Percentiles rank a stretch among this genome's conserved stretches.
phyloP scores from a whole-genome alignment of 352 stramenopile genomes.

The Phytophthora europaea region DNA sequence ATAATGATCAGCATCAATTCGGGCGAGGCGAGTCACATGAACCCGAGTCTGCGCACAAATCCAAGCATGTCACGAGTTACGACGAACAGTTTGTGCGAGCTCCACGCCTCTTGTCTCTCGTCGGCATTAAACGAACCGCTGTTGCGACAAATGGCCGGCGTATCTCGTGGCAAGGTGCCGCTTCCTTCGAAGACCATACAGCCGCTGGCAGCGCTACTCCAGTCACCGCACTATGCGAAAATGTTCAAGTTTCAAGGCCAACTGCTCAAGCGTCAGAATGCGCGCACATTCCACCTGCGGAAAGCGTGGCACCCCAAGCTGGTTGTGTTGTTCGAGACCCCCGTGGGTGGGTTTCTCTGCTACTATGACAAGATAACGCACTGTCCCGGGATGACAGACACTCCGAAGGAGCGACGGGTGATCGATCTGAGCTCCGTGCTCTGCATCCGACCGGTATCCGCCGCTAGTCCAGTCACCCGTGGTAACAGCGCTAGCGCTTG shows the following conservation, averaged over 20 bases:
- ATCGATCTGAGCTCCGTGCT: conserved; percentile 78
- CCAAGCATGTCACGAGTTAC: conserved; percentile 18
- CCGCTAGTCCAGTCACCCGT: conserved; percentile 7
- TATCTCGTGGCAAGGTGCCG: conserved; percentile 40
- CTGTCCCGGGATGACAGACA: conserved; percentile 63
- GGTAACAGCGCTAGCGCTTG: neutral
- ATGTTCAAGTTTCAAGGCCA: conserved; percentile 71
- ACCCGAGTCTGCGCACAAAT: conserved; percentile 14
- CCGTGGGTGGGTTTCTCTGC: conserved; percentile 71
- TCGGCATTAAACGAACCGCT: conserved; percentile 37
- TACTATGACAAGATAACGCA: conserved; percentile 81
- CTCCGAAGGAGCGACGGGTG: conserved; percentile 62
- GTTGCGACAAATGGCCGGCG: conserved; percentile 40
- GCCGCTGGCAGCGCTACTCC: conserved; percentile 37
- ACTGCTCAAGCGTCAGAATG: conserved; percentile 58
- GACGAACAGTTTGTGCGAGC: conserved; percentile 40
- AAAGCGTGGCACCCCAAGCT: conserved; percentile 73
- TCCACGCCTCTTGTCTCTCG: conserved; percentile 40
- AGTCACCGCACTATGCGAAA: conserved; percentile 57
- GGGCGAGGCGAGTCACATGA: conserved; percentile 23
- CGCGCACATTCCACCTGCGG: conserved; percentile 64
- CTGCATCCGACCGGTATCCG: conserved; percentile 69
- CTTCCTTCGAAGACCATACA: conserved; percentile 27
- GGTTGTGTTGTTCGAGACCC: conserved; percentile 65
- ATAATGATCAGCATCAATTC: conserved; percentile 31